Percentiles rank a stretch among this genome's conserved stretches.
Evolutionary conservation across 257 asterid species (phyloP).

Genomic region (Orobanche coerulescens): DNA sequence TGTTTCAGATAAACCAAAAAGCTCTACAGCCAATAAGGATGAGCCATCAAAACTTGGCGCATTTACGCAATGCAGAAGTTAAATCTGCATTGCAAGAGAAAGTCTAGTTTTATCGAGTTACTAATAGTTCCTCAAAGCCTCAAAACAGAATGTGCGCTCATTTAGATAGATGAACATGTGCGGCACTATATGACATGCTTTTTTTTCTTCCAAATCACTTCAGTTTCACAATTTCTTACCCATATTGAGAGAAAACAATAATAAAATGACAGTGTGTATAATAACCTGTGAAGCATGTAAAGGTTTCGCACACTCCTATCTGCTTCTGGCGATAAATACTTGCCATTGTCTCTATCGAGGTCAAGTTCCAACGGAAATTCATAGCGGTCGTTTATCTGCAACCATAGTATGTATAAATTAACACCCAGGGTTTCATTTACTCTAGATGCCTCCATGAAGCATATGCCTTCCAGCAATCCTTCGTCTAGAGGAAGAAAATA

Average conservation of each 20-base stretch:
- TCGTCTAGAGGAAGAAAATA: background rate
- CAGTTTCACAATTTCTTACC: background rate
- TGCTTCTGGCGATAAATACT: constrained; percentile 84
- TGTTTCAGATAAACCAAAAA: background rate
- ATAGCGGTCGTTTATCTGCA: constrained; percentile 89
- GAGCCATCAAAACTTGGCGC: background rate
- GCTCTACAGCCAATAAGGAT: background rate
- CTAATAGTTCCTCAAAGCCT: constrained; percentile 1
- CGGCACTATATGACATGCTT: background rate
- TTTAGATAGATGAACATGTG: background rate
- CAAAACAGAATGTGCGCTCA: background rate
- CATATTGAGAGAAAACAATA: background rate
- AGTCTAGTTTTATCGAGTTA: background rate
- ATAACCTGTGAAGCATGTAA: constrained; percentile 88
- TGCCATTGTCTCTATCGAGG: constrained; percentile 83
- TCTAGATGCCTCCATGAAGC: background rate
- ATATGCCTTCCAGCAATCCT: background rate
- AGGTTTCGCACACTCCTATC: constrained; percentile 83
- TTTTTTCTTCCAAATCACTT: background rate
- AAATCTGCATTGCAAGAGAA: background rate
- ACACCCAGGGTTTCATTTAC: constrained; percentile 11
- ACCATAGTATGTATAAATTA: background rate
- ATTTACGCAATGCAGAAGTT: background rate
- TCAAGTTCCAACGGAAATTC: constrained; percentile 90
- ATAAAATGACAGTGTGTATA: background rate